A percentile compares a stretch with the other conserved stretches of the same genome.
phyloP scores from a whole-genome alignment of 78 protist genomes.

The Mastigamoeba balamuthi region DNA sequence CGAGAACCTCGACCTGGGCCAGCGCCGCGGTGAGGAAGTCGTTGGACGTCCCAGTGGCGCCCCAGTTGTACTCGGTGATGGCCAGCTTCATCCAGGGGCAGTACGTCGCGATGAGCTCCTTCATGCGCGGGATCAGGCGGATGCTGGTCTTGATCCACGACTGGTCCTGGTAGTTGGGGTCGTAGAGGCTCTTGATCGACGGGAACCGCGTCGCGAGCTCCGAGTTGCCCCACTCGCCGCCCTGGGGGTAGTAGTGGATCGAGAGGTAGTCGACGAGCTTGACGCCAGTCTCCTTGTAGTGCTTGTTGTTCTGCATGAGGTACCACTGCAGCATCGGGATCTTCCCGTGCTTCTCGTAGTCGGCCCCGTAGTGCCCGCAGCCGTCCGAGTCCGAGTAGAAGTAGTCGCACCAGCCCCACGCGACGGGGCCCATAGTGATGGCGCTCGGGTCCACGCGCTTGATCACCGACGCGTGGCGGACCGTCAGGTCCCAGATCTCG shows the following conservation, averaged over 20 bases:
- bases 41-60: not conserved
- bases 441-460: not conserved
- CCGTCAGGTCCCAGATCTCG: constrained; percentile 2
- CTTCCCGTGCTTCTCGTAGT: not conserved
- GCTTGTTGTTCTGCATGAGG: not conserved
- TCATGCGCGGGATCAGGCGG: not conserved
- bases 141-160: not conserved
- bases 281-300: not conserved
- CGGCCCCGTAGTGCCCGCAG: not conserved
- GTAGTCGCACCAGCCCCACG: not conserved
- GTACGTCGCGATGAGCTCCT: not conserved
- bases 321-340: not conserved
- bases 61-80: not conserved
- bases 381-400: not conserved
- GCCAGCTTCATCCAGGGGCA: not conserved
- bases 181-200: not conserved
- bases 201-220: not conserved
- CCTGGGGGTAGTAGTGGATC: not conserved
- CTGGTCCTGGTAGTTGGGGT: not conserved
- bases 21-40: not conserved
- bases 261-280: not conserved
- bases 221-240: not conserved
- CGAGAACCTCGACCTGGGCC: not conserved
- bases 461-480: not conserved
- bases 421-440: constrained; percentile 1